phyloP scores from a whole-genome alignment of 2,329 filamentous ascomycete species.

The Teratosphaeria pseudoeucalypti region DNA sequence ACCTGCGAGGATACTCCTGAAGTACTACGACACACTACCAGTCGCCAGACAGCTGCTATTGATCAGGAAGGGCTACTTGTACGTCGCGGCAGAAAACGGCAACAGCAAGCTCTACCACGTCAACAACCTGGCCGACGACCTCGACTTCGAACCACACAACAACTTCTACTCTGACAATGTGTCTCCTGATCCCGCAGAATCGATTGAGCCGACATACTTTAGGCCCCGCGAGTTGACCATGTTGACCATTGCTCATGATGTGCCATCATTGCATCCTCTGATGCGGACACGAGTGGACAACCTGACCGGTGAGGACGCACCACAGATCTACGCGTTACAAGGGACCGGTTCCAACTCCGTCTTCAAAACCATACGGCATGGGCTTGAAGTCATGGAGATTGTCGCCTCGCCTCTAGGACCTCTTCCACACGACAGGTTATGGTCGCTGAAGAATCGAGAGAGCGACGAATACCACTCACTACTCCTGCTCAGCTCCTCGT shows the following conservation, averaged over 20 bases:
- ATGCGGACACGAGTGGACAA: slow-evolving; percentile 89
- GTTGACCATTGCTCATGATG: slow-evolving; percentile 41
- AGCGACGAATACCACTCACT: slow-evolving; percentile 84
- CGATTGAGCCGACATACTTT: slow-evolving; percentile 76
- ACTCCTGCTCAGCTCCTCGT: slow-evolving; percentile 61
- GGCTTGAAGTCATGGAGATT: slow-evolving; percentile 73
- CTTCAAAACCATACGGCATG: slow-evolving; percentile 87
- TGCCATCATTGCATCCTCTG: slow-evolving; percentile 76
- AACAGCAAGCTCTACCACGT: slow-evolving; percentile 96
- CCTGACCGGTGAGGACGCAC: slow-evolving; percentile 80
- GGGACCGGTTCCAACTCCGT: slow-evolving; percentile 80
- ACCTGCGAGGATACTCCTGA: slow-evolving; percentile 76
- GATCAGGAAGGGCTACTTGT: slow-evolving; percentile 89
- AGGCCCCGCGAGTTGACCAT: slow-evolving; percentile 64
- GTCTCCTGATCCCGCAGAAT: slow-evolving; percentile 60
- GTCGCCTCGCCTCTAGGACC: slow-evolving; percentile 20
- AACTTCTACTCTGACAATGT: slow-evolving; percentile 40
- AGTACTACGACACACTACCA: slow-evolving; percentile 96
- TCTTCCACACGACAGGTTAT: slow-evolving; percentile 46
- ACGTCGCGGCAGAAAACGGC: slow-evolving; percentile 82
- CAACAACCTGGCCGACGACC: slow-evolving; percentile 90
- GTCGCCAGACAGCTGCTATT: slow-evolving; percentile 81
- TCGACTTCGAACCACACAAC: slow-evolving; percentile 63
- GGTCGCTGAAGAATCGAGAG: slow-evolving; percentile 81
- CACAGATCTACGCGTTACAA: slow-evolving; percentile 89